Percentiles rank a stretch among this genome's conserved stretches.
Conservation (phyloP, 1,139 yeast species). For the Kurtzmaniella quercitrusa region DNA sequence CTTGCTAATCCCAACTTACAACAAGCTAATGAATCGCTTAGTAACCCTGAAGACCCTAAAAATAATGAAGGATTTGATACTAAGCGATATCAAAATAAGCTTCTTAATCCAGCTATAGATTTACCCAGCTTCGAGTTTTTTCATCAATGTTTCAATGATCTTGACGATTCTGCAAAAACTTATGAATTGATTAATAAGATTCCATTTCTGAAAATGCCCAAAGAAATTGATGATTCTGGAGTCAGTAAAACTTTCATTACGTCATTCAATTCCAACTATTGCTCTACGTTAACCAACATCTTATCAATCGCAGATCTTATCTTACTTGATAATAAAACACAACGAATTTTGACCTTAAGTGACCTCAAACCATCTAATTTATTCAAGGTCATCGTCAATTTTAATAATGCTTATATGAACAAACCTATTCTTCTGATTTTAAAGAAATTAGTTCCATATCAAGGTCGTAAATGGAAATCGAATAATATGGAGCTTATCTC, state of each 20-base stretch:
- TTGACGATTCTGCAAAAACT: conserved; percentile 5
- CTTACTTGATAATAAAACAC: conserved; percentile 44
- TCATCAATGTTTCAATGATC: conserved; percentile 29
- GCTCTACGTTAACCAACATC: conserved; percentile 43
- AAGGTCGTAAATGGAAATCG: conserved; percentile 92
- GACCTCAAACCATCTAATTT: conserved; percentile 54
- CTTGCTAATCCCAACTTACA: conserved; percentile 36
- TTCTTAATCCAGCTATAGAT: conserved; percentile 44
- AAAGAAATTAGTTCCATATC: conserved; percentile 82
- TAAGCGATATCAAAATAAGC: conserved; percentile 31
- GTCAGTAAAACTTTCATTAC: conserved; percentile 26
- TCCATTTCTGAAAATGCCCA: conserved; percentile 24
- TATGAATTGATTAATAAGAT: conserved; percentile 28
- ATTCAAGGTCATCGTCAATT: conserved; percentile 39
- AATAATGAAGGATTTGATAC: conserved; percentile 32
- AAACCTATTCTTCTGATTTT: conserved; percentile 67
- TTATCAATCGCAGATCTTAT: conserved; percentile 41
- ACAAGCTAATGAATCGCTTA: conserved; percentile 8
- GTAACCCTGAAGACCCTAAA: conserved; percentile 4
- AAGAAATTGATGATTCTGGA: conserved; percentile 22
- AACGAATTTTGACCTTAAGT: conserved; percentile 49
- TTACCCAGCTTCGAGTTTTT: conserved; percentile 42
- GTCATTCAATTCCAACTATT: conserved; percentile 38
- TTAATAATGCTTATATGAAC: conserved; percentile 63
- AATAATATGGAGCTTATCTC: conserved; percentile 92